Evolutionary conservation across 192 early-diverging fungal genomes (phyloP), one percentile per base, ranked within the genome.

Genomic region (Dissophora globulifera): DNA sequence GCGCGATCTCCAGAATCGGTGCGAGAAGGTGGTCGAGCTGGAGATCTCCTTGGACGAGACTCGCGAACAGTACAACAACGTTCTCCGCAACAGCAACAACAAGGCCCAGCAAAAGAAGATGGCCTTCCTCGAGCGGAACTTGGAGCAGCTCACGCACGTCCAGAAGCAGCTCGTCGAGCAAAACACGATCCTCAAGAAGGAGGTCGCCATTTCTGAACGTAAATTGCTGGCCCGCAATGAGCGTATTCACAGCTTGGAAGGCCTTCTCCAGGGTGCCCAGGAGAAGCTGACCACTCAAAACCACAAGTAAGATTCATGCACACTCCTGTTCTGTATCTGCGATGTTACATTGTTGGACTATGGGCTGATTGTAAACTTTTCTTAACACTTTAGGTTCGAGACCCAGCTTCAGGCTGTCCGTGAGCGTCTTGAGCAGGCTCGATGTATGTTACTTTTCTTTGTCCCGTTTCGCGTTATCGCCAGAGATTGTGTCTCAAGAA

Each of bases 21-120:
- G 96, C 83, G 96, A 99, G 79, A 93, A 94, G 88, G 93, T 96
- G 50, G 95, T 99, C 25, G 96, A 99, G 85, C 87, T 98, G 26
- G 98, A 98, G 80, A 93, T 99, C 75, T 91, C 93, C 7, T 84
- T 99, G 55, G 98, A 99, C 68, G 98, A 99, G 63, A 89, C 91
- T 9, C 91, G 95, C n/a, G 93, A 95, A 68, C 92, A 98, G 83
- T 93, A 95, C 78, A 90, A 95, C 55, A 90, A 86, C 61, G 93
- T 98, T 22, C 85, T 92, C 50, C 89, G 90, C 52, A 92, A 91
- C 53, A 91, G 85, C 69, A 92, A 91, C 82, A 93, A 89, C 69
- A 87, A 92, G 49, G 90, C 89, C 40, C 94, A 97, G 69, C 94
- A 96, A 78, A 92, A 93, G 84, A 97, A 97, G 83, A 96, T 98